Base-by-base conservation (phyloP, 1,139 yeast species). In the Kurtzmaniella natalensis region DNA sequence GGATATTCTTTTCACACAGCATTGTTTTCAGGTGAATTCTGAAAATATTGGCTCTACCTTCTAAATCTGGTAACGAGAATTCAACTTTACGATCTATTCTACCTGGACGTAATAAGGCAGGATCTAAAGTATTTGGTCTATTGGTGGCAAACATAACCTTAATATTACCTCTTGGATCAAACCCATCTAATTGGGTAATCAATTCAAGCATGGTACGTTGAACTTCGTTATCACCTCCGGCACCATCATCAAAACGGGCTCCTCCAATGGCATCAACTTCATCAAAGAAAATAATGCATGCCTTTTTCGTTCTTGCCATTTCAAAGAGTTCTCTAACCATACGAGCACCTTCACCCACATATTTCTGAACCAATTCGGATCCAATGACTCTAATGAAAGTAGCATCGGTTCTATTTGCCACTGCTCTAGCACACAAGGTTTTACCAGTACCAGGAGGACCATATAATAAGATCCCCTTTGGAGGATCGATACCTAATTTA, bases 391-490 rank as follows among this genome's bases (percentile, higher is more conserved):
- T 79, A 46, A 92, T 92, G 52, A 92, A 92, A 0, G 98, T 92
- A 22, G 98, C 98, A 62, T 92, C 98, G 2, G 98, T 92, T 69
- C 98, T 80, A 60, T 92, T 92, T 34, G 98, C 98, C 18, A 92
- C 98, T 1, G 98, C 98, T 55, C 98, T 76, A 0, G 98, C 98
- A 70, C 97, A 92, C 39, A 92, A 69, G 0, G 98, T 92, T 59
- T 92, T 92, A 59, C 98, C 98, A 1, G 98, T 92, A 50, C 98
- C 98, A 32, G 98, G 98, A 13, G 98, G 98, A 0, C 98, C 98
- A 57, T 92, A 92, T 36, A 92, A 70, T 49, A 92, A 69, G 45
- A 92, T 88, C 54, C 98, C 98, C 66, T 92, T 92, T 38, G 98
- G 98, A 31, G 98, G 98, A 58, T 92, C 98, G 55, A 92, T 92